Evolutionary conservation across 192 early-diverging fungal species (phyloP), one percentile per base, ranked within the genome.

Genomic region (Coemansia sp.): DNA sequence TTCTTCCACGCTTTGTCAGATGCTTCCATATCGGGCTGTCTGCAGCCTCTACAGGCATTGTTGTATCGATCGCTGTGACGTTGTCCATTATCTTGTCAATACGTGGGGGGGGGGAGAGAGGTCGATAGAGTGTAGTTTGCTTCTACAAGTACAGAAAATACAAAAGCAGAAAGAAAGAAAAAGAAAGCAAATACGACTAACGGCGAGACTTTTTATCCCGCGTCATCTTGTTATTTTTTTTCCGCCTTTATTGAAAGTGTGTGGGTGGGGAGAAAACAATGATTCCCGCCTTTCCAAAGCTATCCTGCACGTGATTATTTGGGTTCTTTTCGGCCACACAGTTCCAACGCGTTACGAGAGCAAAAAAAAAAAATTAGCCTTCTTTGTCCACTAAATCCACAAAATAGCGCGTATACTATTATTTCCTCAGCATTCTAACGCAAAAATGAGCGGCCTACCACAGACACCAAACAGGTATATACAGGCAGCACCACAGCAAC

Each of bases 11-110:
- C 65, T 82, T 82, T 4, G 64, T 21, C 16, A 82, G 71, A 4
- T 68, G 65, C 33, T 69, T 65, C 66, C 64, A 67, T 45, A 81
- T 72, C 7, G 78, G 78, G 34, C 78, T 81, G 62, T 81, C 73
- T 4, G 66, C 34, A 6, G 69, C 67, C 70, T 76, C 73, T 21
- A 75, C 73, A 2, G 78, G 78, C 78, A 81, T 76, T 5, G 74
- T 76, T 6, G 71, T 73, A 18, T 82, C 74, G 38, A 82, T 76
- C 9, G 70, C 39, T 15, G 45, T 61, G 2, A 81, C 24, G 57
- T 61, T 75, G 43, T 56, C 69, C 68, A 68, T 79, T 59, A 10
- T 26, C 24, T 3, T 21, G 21, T 0, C 30, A 12, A 56, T 23
- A 56, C 30, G 20, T n/a, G n/a, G n/a, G n/a, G n/a, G n/a, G n/a